These are phyloP conservation scores for Ceratobasidium sp. DNA, from an alignment of 1,284 basidiomycete species.

Conservation along the genomic window DNA sequence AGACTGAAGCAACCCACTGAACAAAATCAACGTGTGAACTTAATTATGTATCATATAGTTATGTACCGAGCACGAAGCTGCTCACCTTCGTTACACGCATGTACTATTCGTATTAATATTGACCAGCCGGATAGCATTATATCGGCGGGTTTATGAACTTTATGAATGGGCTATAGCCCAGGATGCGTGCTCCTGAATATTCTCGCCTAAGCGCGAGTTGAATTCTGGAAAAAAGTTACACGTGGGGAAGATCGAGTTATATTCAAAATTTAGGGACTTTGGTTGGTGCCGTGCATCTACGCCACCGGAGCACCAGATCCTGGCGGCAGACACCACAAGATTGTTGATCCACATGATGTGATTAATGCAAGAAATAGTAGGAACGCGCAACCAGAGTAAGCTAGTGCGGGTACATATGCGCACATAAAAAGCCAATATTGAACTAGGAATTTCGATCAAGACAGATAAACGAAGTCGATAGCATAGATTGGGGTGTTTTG, in stretches of 20 bases:
- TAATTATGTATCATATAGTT: neutral
- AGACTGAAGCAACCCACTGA: neutral
- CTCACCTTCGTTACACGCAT: neutral
- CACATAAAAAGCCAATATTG: neutral
- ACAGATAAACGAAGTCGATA: neutral
- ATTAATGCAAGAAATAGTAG: neutral
- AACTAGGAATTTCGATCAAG: neutral
- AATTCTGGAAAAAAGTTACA: no score
- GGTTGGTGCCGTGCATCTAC: conserved; percentile 1
- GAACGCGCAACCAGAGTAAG: neutral
- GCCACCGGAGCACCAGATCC: neutral
- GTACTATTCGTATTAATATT: no score
- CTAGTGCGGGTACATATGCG: neutral
- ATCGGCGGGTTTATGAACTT: neutral
- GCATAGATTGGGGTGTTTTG: neutral
- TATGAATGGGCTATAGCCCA: neutral
- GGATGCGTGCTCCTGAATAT: no score
- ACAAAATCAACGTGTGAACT: neutral
- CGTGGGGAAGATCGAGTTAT: neutral
- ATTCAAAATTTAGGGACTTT: neutral
- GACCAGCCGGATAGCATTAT: no score
- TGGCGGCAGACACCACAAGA: no score
- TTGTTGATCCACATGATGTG: neutral
- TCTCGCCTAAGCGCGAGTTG: no score
- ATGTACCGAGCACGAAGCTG: neutral